A percentile compares a stretch with the other conserved stretches of the same genome.
These are phyloP conservation scores for Anastatica hierochuntica DNA, from an alignment of 345 rosid species.

Conservation along the genomic window DNA sequence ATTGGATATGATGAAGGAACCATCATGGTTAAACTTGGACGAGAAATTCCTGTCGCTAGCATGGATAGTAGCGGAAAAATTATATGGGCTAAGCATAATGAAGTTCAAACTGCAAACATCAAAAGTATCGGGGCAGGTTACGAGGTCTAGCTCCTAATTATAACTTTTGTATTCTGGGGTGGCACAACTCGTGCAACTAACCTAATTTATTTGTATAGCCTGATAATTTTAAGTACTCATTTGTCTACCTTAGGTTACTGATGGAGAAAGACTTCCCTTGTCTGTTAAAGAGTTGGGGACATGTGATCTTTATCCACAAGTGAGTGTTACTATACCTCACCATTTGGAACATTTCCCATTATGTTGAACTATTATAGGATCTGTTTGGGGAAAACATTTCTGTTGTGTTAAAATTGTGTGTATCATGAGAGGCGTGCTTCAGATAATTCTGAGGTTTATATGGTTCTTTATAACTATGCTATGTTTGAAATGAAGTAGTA, in stretches of 20 bases:
- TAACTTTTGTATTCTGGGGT: too few relatives aligned
- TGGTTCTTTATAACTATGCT: too few relatives aligned
- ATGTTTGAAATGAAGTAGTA: too few relatives aligned
- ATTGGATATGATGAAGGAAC: conserved; percentile 99
- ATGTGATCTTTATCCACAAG: conserved; percentile 99
- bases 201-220: conserved; percentile 14
- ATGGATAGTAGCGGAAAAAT: conserved; percentile 99
- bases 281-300: conserved; percentile 98
- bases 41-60: conserved; percentile 97
- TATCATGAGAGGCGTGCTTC: too few relatives aligned
- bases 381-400: too few relatives aligned
- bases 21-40: conserved; percentile 97
- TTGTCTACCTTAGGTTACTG: conserved; percentile 57
- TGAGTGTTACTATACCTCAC: conserved; percentile 33
- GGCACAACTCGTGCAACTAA: too few relatives aligned
- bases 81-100: conserved; percentile 99
- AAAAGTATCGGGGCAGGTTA: conserved; percentile 93
- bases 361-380: too few relatives aligned
- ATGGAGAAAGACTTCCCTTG: conserved; percentile 97
- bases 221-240: conserved; percentile 11
- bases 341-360: too few relatives aligned
- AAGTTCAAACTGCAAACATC: conserved; percentile 95
- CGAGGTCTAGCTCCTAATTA: conserved; percentile 51
- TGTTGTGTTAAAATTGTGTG: too few relatives aligned
- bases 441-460: too few relatives aligned